These are phyloP conservation scores for Turnera subulata DNA, from an alignment of 345 rosid species.

Conservation along the genomic window DNA sequence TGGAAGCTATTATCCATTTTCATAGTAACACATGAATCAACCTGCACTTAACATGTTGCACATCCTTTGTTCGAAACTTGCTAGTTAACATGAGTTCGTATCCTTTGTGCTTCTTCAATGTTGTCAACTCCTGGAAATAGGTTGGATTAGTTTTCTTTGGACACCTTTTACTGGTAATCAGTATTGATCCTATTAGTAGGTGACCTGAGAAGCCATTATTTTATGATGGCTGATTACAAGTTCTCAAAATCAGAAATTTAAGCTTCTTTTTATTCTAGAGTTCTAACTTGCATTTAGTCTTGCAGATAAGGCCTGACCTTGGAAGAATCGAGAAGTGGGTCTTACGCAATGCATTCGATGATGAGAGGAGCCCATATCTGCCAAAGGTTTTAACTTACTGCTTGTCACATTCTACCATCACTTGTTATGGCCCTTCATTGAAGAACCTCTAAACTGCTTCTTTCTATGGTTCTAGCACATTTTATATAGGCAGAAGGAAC, in stretches of 20 bases:
- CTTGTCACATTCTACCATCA: not conserved
- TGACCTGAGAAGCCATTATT: too few species aligned
- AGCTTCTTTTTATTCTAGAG: not conserved
- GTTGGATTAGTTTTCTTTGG: not conserved
- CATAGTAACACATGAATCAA: too few species aligned
- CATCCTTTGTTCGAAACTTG: not conserved
- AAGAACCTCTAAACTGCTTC: conserved; percentile 10
- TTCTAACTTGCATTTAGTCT: not conserved
- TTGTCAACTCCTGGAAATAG: not conserved
- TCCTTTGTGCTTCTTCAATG: not conserved
- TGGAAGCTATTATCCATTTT: too few species aligned
- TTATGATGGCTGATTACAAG: too few species aligned
- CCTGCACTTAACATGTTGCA: not conserved
- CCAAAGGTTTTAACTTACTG: conserved; percentile 49
- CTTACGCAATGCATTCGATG: conserved; percentile 82
- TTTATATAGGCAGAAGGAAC: conserved; percentile 80
- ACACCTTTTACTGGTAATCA: not conserved
- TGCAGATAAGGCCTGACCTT: conserved; percentile 61
- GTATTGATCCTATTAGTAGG: not conserved
- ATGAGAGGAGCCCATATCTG: conserved; percentile 63
- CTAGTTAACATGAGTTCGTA: not conserved
- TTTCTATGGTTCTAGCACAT: conserved; percentile 46
- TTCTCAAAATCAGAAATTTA: too few species aligned
- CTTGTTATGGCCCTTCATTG: not conserved
- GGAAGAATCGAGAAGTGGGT: conserved; percentile 88